Evolutionary conservation across 495 filamentous ascomycete species (phyloP).

Genomic region (Aspergillus cristatus): DNA sequence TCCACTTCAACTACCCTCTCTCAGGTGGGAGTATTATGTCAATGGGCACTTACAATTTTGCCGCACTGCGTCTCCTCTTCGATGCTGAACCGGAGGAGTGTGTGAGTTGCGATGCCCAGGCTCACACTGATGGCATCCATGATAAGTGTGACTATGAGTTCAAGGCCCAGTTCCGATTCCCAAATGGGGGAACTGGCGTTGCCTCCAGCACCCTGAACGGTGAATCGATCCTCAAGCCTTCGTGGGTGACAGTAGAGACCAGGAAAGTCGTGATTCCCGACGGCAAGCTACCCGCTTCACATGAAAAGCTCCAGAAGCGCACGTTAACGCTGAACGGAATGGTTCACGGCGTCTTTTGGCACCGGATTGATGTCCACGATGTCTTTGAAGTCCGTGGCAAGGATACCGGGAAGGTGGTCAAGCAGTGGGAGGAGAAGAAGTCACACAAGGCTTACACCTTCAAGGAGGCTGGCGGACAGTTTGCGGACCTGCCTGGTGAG

Average conservation of each 20-base stretch:
- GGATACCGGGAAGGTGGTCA: slow-evolving; percentile 17
- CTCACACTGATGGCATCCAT: not conserved
- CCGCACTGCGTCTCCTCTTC: too few species aligned
- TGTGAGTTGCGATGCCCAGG: slow-evolving; percentile 19
- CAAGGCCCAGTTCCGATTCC: slow-evolving; percentile 24
- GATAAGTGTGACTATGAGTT: slow-evolving; percentile 6
- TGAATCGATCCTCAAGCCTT: slow-evolving; percentile 9
- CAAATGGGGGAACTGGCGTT: slow-evolving; percentile 11
- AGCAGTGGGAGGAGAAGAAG: slow-evolving; percentile 34
- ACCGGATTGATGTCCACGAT: slow-evolving; percentile 45
- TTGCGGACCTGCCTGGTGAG: too few species aligned
- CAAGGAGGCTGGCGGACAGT: slow-evolving; percentile 29
- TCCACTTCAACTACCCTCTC: slow-evolving; percentile 45
- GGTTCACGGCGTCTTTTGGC: slow-evolving; percentile 24
- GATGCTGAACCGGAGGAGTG: slow-evolving; percentile 30
- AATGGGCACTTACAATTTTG: slow-evolving; percentile 46
- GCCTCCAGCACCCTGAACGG: slow-evolving; percentile 8
- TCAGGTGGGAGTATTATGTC: slow-evolving; percentile 53
- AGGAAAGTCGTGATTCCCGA: too few species aligned
- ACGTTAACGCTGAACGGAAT: slow-evolving; percentile 11
- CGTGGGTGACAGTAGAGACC: too few species aligned
- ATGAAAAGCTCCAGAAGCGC: too few species aligned
- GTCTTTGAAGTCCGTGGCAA: slow-evolving; percentile 28
- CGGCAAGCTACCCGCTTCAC: too few species aligned
- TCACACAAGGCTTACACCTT: slow-evolving; percentile 39